Evolutionary conservation across 2,329 filamentous ascomycete genomes (phyloP), one percentile per base, ranked within the genome.

Genomic region (Pseudogymnoascus sp.): DNA sequence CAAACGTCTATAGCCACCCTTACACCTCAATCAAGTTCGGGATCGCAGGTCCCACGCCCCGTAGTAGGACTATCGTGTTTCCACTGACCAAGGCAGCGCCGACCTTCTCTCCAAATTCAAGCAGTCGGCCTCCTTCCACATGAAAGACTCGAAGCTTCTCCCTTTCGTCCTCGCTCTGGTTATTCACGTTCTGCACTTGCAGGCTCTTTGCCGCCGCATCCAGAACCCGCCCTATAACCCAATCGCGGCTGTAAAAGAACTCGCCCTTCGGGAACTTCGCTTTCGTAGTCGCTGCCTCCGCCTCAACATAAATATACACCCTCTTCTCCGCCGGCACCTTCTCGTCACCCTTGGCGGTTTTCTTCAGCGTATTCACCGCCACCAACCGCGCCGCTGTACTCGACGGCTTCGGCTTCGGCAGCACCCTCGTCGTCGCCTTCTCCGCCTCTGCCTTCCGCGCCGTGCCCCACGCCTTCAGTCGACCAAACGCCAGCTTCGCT

Each of bases 271-370:
- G 92, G 44, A 90, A 86, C 74, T 96, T 96, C 5, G 89, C 85
- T 60, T 86, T 89, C 1, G 92, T 88, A 0, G 91, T 95, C 69
- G 91, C 90, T 8, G 90, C 90, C 70, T 92, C 91, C 0, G 93
- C 94, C 73, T 97, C 93, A 15, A 97, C 90, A 71, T 90, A 87
- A 0, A 99, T 72, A 72, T 97, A 97, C 1, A 99, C 77, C n/a
- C 94, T 80, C 78, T 95, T 96, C 66, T 96, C 91, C 0, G 80
- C 74, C 0, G 91, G 80, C 0, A 97, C 75, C 69, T 91, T 93
- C 8, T 86, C 85, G 66, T 97, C 93, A 0, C 95, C 95, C 77
- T 96, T 97, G 2, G 94, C 93, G 0, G 83, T 86, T 72, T 88
- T 89, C 78, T 96, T 97, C 42, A 99, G 79, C 8, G 83, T 84